Base-by-base conservation (phyloP, 2,329 filamentous ascomycete species). In the Pseudomassariella vexata region DNA sequence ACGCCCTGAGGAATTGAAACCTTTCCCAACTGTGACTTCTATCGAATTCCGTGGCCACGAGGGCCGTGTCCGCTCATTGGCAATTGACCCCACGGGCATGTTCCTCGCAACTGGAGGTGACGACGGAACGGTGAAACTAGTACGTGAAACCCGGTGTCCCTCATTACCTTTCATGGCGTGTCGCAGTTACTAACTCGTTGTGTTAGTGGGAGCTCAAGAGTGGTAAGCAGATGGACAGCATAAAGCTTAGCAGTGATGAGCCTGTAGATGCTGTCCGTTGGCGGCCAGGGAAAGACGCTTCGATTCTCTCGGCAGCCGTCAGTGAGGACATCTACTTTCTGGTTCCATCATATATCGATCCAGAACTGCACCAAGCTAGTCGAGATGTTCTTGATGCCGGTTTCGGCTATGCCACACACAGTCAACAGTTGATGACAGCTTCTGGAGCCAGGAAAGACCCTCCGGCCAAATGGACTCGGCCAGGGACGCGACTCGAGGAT, bases 71-170 rank as follows among this genome's bases (percentile, higher is more conserved):
- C 79, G 92, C 30, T 84, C 82, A 30, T 73, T 95, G 10, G 73
- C 85, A 6, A 78, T 96, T 41, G 90, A 95, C 55, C 88, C 92
- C 3, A 79, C 80, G 24, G 88, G 92, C 24, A 71, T 82, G 38
- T 95, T 81, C 70, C 65, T 96, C 36, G 92, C 92, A 2, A 94
- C 83, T 45, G 92, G 90, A 50, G 92, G 92, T 28, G 89, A 96
- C 48, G 94, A 98, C 58, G 90, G 92, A 19, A 92, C 83, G 4
- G 82, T 95, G 16, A 78, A 89, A 35, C 76, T 98, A 16, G n/a
- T n/a, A n/a, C n/a, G n/a, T n/a, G n/a, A n/a, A n/a, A n/a, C n/a
- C n/a, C n/a, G n/a, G n/a, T n/a, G n/a, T n/a, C n/a, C n/a, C n/a
- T n/a, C n/a, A n/a, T n/a, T n/a, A n/a, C n/a, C n/a, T n/a, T n/a